These are phyloP conservation scores for Alopecurus myosuroides DNA, from an alignment of 176 grass and related monocot species.

Conservation along the genomic window DNA sequence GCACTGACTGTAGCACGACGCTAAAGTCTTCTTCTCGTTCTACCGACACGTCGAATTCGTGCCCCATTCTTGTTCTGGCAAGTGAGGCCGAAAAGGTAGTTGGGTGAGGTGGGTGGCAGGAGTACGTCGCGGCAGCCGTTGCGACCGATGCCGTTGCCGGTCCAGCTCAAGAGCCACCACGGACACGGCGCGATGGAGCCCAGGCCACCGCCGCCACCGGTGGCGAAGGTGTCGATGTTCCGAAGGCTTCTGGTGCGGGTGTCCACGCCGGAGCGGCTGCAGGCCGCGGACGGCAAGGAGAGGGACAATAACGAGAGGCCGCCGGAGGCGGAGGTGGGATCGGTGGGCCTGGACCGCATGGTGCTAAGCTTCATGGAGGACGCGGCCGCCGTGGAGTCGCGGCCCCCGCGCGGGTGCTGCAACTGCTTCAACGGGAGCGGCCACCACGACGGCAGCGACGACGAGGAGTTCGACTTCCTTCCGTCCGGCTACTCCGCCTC, in stretches of 20 bases:
- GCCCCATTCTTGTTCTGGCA: slow-evolving; percentile 1
- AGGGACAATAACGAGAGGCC: slow-evolving; percentile 38
- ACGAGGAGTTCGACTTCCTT: slow-evolving; percentile 61
- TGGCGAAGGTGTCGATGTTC: slow-evolving; percentile 46
- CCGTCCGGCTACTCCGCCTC: slow-evolving; percentile 19
- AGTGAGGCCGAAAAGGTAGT: background rate
- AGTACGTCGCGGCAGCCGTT: background rate
- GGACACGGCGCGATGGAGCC: slow-evolving; percentile 28
- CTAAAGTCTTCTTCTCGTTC: background rate
- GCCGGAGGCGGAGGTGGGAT: slow-evolving; percentile 32
- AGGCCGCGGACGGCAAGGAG: slow-evolving; percentile 35
- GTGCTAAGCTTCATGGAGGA: slow-evolving; percentile 87
- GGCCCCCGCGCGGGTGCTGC: slow-evolving; percentile 51
- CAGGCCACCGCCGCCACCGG: background rate
- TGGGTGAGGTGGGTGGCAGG: slow-evolving; percentile 1
- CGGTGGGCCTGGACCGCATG: slow-evolving; percentile 71
- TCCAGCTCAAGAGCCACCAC: slow-evolving; percentile 48
- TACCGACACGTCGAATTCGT: background rate
- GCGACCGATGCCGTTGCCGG: slow-evolving; percentile 41
- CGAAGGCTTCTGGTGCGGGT: slow-evolving; percentile 65
- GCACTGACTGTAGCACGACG: background rate
- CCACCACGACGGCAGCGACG: slow-evolving; percentile 61
- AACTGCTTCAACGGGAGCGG: slow-evolving; percentile 86
- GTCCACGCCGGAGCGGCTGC: slow-evolving; percentile 32
- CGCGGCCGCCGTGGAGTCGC: slow-evolving; percentile 40